Evolutionary conservation across 2,329 filamentous ascomycete species (phyloP).

Genomic region (Neofusicoccum laricinum): DNA sequence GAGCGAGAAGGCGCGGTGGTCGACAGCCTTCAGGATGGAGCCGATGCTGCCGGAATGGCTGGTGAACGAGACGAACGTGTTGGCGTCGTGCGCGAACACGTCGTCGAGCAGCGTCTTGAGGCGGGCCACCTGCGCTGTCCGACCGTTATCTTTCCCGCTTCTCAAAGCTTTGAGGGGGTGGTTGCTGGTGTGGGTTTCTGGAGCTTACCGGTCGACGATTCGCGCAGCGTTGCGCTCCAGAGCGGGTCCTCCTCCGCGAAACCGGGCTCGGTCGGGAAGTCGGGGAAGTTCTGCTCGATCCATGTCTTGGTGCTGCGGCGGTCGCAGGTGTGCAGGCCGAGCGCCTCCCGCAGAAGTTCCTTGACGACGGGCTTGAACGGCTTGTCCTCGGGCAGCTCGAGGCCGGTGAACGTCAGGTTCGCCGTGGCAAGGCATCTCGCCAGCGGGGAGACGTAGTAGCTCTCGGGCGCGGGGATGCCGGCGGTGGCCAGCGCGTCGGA

Average conservation of each 20-base stretch:
- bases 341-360: conserved; percentile 63
- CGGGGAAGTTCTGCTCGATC: conserved; percentile 53
- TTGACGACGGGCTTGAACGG: conserved; percentile 61
- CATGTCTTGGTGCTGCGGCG: conserved; percentile 54
- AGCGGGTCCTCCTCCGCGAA: conserved; percentile 60
- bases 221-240: conserved; percentile 39
- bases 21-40: conserved; percentile 55
- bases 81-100: conserved; percentile 49
- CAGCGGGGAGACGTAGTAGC: conserved; percentile 65
- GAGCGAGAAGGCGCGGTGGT: conserved; percentile 60
- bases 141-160: background rate
- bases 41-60: conserved; percentile 59
- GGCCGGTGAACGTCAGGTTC: conserved; percentile 56
- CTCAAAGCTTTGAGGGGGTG: background rate
- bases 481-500: conserved; percentile 49
- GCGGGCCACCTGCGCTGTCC: conserved; percentile 8
- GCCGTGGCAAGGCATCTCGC: conserved; percentile 63
- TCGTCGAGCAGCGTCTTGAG: conserved; percentile 48
- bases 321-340: conserved; percentile 68
- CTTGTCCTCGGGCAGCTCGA: conserved; percentile 50
- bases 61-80: conserved; percentile 53
- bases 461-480: conserved; percentile 59
- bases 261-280: conserved; percentile 56
- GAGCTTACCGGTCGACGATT: conserved; percentile 10
- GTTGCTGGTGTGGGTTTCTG: background rate